Evolutionary conservation across 495 filamentous ascomycete genomes (phyloP).

Genomic region (Penicillium canariense): DNA sequence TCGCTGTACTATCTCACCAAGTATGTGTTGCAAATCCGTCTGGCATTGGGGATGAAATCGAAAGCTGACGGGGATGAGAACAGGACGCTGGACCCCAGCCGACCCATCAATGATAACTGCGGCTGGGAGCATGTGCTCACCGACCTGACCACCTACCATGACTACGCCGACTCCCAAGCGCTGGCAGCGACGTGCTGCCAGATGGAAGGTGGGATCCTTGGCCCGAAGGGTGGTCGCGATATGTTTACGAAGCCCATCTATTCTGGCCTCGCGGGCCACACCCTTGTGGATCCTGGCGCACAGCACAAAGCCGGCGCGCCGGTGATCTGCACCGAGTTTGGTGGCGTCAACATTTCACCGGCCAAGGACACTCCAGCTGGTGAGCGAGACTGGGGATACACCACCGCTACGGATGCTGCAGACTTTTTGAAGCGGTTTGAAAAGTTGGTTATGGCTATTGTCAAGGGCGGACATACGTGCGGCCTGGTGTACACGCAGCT

Average conservation of each 20-base stretch:
- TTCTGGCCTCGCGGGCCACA: slow-evolving; percentile 17
- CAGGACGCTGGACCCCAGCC: slow-evolving; percentile 53
- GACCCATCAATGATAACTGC: slow-evolving; percentile 63
- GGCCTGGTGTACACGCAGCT: slow-evolving; percentile 41
- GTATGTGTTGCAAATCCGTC: slow-evolving; percentile 29
- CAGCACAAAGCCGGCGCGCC: slow-evolving; percentile 49
- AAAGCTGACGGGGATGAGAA: not conserved
- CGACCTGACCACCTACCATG: slow-evolving; percentile 60
- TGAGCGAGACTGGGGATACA: slow-evolving; percentile 41
- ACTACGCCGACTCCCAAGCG: slow-evolving; percentile 52
- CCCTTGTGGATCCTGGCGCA: slow-evolving; percentile 39
- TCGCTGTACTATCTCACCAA: slow-evolving; percentile 58
- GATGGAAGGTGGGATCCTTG: slow-evolving; percentile 45
- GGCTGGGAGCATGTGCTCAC: slow-evolving; percentile 61
- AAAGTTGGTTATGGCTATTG: slow-evolving; percentile 36
- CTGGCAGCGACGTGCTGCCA: slow-evolving; percentile 46
- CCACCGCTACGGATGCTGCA: slow-evolving; percentile 34
- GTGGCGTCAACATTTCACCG: slow-evolving; percentile 57
- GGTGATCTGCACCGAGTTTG: slow-evolving; percentile 58
- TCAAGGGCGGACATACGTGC: slow-evolving; percentile 35
- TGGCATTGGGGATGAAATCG: not conserved
- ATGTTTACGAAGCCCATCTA: slow-evolving; percentile 49
- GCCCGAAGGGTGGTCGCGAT: slow-evolving; percentile 38
- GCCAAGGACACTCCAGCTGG: slow-evolving; percentile 27
- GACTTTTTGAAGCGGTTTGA: slow-evolving; percentile 34